Evolutionary conservation across 2,329 filamentous ascomycete genomes (phyloP).

Genomic region (Apiospora koreana): DNA sequence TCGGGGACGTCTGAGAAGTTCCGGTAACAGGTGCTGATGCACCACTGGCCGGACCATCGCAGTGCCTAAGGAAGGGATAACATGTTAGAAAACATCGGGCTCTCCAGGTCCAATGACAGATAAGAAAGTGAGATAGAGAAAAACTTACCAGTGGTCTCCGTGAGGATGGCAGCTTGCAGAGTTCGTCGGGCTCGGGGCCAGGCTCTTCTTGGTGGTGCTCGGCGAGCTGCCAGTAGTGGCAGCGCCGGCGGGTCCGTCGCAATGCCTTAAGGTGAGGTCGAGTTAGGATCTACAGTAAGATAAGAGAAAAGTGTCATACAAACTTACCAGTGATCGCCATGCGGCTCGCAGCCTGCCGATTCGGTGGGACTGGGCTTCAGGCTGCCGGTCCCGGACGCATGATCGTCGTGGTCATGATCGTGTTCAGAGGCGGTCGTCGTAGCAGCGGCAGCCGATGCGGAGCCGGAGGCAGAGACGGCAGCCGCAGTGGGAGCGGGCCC

Average conservation of each 20-base stretch:
- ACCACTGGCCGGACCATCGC: not conserved
- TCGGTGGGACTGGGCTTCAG: constrained; percentile 37
- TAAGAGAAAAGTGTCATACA: not conserved
- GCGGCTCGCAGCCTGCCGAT: constrained; percentile 36
- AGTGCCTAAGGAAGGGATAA: not conserved
- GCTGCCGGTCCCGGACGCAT: constrained; percentile 20
- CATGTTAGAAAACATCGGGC: not conserved
- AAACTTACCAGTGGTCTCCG: constrained; percentile 16
- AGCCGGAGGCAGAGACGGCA: not conserved
- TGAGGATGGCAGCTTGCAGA: constrained; percentile 16
- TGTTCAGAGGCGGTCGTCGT: constrained; percentile 6
- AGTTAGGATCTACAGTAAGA: not conserved
- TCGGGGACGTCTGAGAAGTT: not conserved
- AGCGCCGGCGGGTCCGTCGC: constrained; percentile 21
- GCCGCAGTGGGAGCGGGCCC: constrained; percentile 18
- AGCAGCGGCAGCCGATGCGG: not conserved
- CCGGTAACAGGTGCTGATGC: not conserved
- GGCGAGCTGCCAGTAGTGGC: not conserved
- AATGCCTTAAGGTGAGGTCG: constrained; percentile 18
- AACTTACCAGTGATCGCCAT: constrained; percentile 41
- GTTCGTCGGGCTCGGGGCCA: constrained; percentile 17
- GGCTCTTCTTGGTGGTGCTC: not conserved
- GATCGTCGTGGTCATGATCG: constrained; percentile 18
- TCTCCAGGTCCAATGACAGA: too few relatives aligned
- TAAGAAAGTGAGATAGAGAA: not conserved